Percentiles rank a stretch among this genome's conserved stretches.
These are phyloP conservation scores for Paraconiothyrium brasiliense DNA, from an alignment of 2,329 filamentous ascomycete species.

Conservation along the genomic window DNA sequence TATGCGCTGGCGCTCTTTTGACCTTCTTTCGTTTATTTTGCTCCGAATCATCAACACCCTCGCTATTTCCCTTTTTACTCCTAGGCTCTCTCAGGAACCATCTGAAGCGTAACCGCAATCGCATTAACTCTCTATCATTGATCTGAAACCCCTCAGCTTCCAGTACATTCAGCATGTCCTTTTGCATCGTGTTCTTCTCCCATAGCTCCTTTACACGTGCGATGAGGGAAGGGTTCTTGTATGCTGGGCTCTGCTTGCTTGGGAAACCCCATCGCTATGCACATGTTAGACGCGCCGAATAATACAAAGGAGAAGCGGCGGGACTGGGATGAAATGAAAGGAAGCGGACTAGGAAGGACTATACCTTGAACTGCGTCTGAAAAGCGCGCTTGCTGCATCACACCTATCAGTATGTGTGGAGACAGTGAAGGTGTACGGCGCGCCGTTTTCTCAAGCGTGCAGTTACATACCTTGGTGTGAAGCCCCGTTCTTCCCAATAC, in stretches of 20 bases:
- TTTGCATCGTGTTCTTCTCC: constrained; percentile 76
- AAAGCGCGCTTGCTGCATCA: constrained; percentile 75
- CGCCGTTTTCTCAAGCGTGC: constrained; percentile 28
- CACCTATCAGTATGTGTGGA: constrained; percentile 20
- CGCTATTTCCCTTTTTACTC: constrained; percentile 8
- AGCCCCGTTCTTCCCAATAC: constrained; percentile 69
- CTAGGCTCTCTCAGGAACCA: constrained; percentile 67
- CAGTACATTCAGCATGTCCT: constrained; percentile 76
- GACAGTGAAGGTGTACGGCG: constrained; percentile 32
- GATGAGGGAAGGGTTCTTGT: constrained; percentile 74
- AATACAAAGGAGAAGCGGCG: background rate
- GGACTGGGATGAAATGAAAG: too few species aligned
- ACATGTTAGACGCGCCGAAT: constrained; percentile 13
- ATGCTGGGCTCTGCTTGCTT: constrained; percentile 74
- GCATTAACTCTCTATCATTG: constrained; percentile 74
- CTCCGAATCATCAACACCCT: background rate
- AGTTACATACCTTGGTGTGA: constrained; percentile 70
- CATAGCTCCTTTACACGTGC: constrained; percentile 78
- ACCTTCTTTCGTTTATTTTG: constrained; percentile 21
- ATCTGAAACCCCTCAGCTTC: constrained; percentile 78
- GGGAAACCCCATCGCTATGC: constrained; percentile 76
- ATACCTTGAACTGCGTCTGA: constrained; percentile 74
- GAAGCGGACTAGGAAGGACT: background rate
- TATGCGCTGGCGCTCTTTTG: constrained; percentile 22
- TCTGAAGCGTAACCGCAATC: constrained; percentile 73